Conservation (phyloP, 768 basidiomycete species). For the Phlebiopsis flavidoalba region DNA sequence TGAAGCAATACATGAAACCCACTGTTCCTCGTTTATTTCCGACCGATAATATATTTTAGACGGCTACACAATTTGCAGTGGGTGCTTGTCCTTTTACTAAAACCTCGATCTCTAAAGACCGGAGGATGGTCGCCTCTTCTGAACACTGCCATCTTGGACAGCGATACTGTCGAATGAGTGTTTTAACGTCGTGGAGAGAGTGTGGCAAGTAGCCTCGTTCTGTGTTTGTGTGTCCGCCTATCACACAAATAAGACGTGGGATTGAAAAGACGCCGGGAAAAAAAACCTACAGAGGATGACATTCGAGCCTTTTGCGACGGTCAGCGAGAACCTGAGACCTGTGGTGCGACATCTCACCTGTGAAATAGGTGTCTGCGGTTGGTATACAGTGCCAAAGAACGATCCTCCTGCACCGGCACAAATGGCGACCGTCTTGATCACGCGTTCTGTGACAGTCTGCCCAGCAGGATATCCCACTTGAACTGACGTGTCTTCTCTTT, state of each 20-base stretch:
- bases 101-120: constrained; percentile 56
- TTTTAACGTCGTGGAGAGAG: constrained; percentile 62
- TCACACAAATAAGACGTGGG: not conserved
- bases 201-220: constrained; percentile 86
- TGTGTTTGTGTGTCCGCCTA: constrained; percentile 90
- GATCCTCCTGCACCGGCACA: constrained; percentile 90
- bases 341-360: constrained; percentile 93
- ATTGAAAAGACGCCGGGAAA: not conserved
- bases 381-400: constrained; percentile 63
- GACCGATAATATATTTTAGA: not conserved
- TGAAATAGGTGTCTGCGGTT: constrained; percentile 83
- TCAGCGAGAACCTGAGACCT: constrained; percentile 82
- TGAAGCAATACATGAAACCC: constrained; percentile 19
- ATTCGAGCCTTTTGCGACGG: constrained; percentile 67
- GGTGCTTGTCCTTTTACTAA: constrained; percentile 73
- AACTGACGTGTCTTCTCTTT: constrained; percentile 37
- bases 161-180: constrained; percentile 38
- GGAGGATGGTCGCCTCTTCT: constrained; percentile 21
- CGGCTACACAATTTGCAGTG: constrained; percentile 58
- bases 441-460: constrained; percentile 23
- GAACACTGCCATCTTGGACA: constrained; percentile 31
- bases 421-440: constrained; percentile 59
- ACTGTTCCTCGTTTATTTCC: not conserved
- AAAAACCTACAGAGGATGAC: constrained; percentile 74
- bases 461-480: constrained; percentile 53